Percentiles rank a stretch among this genome's conserved stretches.
Evolutionary conservation across 163 green algal genomes (phyloP).

Genomic region (Volvox carteri): DNA sequence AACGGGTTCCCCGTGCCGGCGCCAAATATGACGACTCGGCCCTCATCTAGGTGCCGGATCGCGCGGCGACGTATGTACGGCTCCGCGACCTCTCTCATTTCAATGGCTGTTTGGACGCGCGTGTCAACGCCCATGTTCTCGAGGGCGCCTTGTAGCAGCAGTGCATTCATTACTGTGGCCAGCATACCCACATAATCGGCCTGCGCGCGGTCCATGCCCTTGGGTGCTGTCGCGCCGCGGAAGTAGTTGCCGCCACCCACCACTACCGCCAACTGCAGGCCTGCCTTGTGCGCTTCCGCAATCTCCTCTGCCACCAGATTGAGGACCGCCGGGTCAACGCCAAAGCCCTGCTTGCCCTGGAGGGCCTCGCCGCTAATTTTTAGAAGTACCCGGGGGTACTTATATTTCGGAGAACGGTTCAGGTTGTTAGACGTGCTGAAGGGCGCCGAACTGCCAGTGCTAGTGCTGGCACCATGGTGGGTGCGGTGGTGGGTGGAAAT

Average conservation of each 20-base stretch:
- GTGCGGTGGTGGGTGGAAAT: not conserved
- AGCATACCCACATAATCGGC: conserved; percentile 99
- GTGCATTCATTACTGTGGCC: conserved; percentile 97
- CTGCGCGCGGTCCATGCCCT: conserved; percentile 89
- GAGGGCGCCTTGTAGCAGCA: conserved; percentile 92
- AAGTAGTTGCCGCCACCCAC: conserved; percentile 99
- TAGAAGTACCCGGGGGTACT: conserved; percentile 83
- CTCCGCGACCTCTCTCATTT: conserved; percentile 96
- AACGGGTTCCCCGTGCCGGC: conserved; percentile 98
- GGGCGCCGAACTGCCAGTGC: not conserved
- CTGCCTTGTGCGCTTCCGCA: conserved; percentile 70
- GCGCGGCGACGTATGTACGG: conserved; percentile 96
- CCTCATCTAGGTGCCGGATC: conserved; percentile 95
- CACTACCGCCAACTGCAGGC: conserved; percentile 90
- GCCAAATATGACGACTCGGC: conserved; percentile 97
- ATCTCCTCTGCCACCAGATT: conserved; percentile 88
- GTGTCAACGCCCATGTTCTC: conserved; percentile 89
- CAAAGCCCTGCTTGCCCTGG: conserved; percentile 83
- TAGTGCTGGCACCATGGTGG: not conserved
- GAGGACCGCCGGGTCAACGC: conserved; percentile 92
- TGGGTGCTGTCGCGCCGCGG: conserved; percentile 82
- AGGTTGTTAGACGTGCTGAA: not conserved
- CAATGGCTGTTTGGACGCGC: conserved; percentile 93
- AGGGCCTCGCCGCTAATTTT: conserved; percentile 98
- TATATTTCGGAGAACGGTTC: not conserved